Evolutionary conservation across 1,284 basidiomycete species (phyloP), one percentile per base, ranked within the genome.

Genomic region (Meripilus lineatus): DNA sequence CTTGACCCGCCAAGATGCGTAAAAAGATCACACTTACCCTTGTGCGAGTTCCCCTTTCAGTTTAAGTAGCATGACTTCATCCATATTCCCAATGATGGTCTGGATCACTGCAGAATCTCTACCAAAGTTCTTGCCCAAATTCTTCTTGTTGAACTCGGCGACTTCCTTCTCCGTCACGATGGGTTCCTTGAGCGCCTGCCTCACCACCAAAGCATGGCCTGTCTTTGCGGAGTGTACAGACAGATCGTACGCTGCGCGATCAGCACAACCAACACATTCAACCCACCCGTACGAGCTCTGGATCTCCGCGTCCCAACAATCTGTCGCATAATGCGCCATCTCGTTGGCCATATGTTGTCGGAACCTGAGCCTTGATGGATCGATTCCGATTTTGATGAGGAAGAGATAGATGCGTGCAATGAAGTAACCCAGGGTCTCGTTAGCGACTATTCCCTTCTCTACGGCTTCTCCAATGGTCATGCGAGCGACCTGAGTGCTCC

Each of bases 221-320:
- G 87, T 89, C 65, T 66, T 79, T 13, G 57, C 56, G 45, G 56
- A 58, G 52, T 70, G 68, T 39, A 88, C 84, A 23, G 70, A 72
- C 53, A 89, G 62, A 62, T 99, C 96, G 68, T 97, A 99, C 23
- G 96, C 96, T 8, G 92, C 91, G 44, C 96, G 86, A 68, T 99
- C 95, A 37, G 96, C 95, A 67, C 96, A 99, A n/a, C 95, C 96
- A 40, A 98, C 94, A 65, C 95, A 99, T 70, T 99, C 96, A 49
- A 93, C 95, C 96, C 96, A 99, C 41, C 95, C 95, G 56, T 84
- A 88, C 38, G 89, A 89, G 44, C 91, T 94, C 57, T 93, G 78
- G 53, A 99, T 97, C 72, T 99, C 95, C 47, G 94, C 94, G 64
- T 99, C 95, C 95, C 95, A 99, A 69, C 95, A 99, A 70, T 99